These are phyloP conservation scores for Skeletonema potamos DNA, from an alignment of 108 stramenopile genomes.

Conservation along the genomic window DNA sequence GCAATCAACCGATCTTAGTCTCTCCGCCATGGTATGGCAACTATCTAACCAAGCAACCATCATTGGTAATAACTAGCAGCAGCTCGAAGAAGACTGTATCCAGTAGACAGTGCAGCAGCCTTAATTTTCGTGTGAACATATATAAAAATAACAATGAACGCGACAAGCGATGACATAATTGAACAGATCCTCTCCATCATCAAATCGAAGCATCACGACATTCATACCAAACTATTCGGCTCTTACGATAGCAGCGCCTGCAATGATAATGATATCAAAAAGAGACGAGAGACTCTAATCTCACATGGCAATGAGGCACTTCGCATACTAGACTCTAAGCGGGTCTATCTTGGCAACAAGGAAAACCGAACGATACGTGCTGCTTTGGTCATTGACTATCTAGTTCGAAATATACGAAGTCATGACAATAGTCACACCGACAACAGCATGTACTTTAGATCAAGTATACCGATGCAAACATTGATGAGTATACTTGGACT, in stretches of 20 bases:
- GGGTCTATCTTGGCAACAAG: neutral
- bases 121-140: no score
- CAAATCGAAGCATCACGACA: conserved; percentile 2
- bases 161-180: conserved; percentile 3
- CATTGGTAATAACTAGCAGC: neutral
- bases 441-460: conserved; percentile 4
- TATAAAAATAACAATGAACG: neutral
- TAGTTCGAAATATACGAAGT: conserved; percentile 13
- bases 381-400: conserved; percentile 30
- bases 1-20: no score
- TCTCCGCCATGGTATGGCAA: no score
- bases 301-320: conserved; percentile 15
- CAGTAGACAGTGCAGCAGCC: neutral
- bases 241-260: neutral
- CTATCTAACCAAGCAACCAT: no score
- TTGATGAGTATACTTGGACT: neutral
- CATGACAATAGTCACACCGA: neutral
- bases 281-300: conserved; percentile 13
- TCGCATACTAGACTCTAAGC: conserved; percentile 12
- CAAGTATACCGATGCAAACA: conserved; percentile 4
- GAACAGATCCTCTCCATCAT: conserved; percentile 10
- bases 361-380: conserved; percentile 11
- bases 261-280: neutral
- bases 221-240: conserved; percentile 25
- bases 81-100: neutral